Evolutionary conservation across 1,284 basidiomycete genomes (phyloP).

Genomic region (Neolentinus lepideus): DNA sequence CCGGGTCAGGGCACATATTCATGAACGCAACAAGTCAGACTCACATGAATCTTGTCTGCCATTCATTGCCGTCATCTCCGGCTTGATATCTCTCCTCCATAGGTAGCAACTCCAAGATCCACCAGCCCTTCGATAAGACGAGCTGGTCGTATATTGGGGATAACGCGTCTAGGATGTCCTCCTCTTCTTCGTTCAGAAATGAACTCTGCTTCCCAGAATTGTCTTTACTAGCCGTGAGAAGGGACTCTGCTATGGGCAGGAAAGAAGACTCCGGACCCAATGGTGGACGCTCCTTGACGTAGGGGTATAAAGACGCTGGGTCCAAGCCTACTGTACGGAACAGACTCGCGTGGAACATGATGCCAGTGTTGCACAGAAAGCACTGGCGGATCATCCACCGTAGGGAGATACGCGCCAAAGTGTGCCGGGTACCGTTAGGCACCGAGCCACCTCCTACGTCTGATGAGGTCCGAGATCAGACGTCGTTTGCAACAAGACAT

Average conservation of each 20-base stretch:
- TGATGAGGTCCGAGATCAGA: slow-evolving; percentile 6
- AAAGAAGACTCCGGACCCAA: neutral
- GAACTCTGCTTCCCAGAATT: neutral
- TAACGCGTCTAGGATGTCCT: neutral
- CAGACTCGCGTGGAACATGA: slow-evolving; percentile 23
- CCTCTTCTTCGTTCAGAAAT: neutral
- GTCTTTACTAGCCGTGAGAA: neutral
- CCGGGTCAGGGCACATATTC: too few relatives aligned
- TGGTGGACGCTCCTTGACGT: neutral
- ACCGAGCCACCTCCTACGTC: slow-evolving; percentile 35
- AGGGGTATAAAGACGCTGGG: neutral
- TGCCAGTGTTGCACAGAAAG: slow-evolving; percentile 27
- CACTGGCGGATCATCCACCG: slow-evolving; percentile 42
- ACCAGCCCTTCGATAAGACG: neutral
- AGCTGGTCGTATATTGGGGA: slow-evolving; percentile 2
- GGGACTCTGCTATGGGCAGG: neutral
- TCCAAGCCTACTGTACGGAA: slow-evolving; percentile 4
- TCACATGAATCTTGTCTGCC: neutral
- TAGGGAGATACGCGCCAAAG: slow-evolving; percentile 34
- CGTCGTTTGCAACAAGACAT: neutral
- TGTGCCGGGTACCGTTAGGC: slow-evolving; percentile 23
- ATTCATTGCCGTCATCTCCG: neutral
- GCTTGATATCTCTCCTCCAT: neutral
- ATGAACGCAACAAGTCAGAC: neutral
- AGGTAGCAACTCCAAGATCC: neutral